A percentile compares a stretch with the other conserved stretches of the same genome.
Evolutionary conservation across 106 monocot species (phyloP).

Genomic region (Acanthochlamys bracteata): DNA sequence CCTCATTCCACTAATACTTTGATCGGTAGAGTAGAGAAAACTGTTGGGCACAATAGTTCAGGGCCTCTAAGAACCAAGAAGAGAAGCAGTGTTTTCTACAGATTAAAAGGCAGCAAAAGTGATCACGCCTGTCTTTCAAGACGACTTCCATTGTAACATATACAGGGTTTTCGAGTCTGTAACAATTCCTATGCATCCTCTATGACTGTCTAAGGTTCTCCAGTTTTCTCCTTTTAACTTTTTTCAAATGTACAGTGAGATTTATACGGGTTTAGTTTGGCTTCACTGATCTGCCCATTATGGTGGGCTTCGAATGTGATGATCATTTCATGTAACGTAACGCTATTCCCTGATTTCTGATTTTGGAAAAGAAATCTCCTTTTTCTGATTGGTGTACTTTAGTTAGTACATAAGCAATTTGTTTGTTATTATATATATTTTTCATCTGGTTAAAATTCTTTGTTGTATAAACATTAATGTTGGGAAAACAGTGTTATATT

Average conservation of each 20-base stretch:
- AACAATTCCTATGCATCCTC: neutral
- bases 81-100: constrained; percentile 24
- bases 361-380: too few relatives aligned
- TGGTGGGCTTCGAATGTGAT: too few relatives aligned
- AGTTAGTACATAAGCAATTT: too few relatives aligned
- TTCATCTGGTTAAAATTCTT: too few relatives aligned
- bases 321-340: too few relatives aligned
- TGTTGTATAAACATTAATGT: too few relatives aligned
- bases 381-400: too few relatives aligned
- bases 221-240: neutral
- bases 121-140: constrained; percentile 52
- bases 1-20: constrained; percentile 30
- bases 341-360: too few relatives aligned
- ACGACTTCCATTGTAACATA: constrained; percentile 12
- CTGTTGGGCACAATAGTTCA: constrained; percentile 42
- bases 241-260: constrained; percentile 4
- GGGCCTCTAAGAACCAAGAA: constrained; percentile 60
- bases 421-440: too few relatives aligned
- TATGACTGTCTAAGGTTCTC: too few relatives aligned
- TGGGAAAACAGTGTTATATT: too few relatives aligned
- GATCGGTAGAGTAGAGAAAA: constrained; percentile 18
- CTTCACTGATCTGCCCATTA: neutral
- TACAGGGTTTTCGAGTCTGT: constrained; percentile 12
- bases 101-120: constrained; percentile 66
- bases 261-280: neutral